Evolutionary conservation across 768 basidiomycete genomes (phyloP), one percentile per base, ranked within the genome.

Genomic region (Daedaleopsis nitida): DNA sequence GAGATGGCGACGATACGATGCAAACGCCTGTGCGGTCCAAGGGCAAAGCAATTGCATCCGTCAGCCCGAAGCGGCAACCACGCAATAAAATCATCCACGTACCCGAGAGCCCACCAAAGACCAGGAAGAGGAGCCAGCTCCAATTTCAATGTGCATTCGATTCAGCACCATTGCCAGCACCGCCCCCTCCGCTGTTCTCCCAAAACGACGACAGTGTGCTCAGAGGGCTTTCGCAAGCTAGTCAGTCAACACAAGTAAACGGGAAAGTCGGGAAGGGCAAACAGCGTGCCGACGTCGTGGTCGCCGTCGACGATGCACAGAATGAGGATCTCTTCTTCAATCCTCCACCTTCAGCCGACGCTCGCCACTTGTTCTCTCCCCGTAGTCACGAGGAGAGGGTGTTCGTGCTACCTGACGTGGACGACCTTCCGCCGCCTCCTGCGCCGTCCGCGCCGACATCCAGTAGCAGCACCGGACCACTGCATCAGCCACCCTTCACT

Each of bases 1-100:
- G 73, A 67, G 19, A 64, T 65, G 60, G 59, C 37, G 53, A 54
- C 74, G 32, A 75, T 72, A 57, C 70, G 60, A 37, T 57, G 4
- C 73, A 77, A 60, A 81, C 78, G 0, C 80, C 80, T 27, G 70
- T 75, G 21, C 72, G 74, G 24, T 72, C 74, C n/a, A 72, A 74
- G 27, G 76, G 75, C 62, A 73, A 60, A 17, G 67, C 60, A 62
- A 70, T 67, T 13, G 17, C 37, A 43, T 35, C 58, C 7, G 58
- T 58, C 56, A 65, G 67, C 59, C 53, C 62, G 10, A 44, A 48
- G 51, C 39, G 37, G 14, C 48, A 23, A 12, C 39, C 6, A 12
- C 50, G 34, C 27, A 58, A 43, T 32, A 58, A 27, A 24, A 5
- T 57, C 9, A 32, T 58, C 4, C 51, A 55, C n/a, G 47, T 37